Evolutionary conservation across 805 yeast species (phyloP).

Genomic region (Danielia reshetovae): DNA sequence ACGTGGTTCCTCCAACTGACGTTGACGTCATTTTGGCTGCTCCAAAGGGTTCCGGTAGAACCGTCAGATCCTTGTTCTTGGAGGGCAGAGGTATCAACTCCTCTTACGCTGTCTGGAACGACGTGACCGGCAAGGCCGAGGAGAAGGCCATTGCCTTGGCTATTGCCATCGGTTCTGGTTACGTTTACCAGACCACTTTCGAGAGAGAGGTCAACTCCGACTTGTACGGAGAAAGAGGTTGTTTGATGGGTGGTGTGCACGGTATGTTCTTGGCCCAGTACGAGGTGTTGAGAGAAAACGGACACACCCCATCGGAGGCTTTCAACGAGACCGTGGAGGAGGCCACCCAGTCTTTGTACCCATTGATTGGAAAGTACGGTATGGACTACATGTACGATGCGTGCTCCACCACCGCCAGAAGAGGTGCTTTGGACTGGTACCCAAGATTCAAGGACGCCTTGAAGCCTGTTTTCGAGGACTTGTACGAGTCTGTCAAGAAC

Average conservation of each 20-base stretch:
- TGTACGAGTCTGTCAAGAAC: conserved; percentile 91
- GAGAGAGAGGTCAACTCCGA: conserved; percentile 99
- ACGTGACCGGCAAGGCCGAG: conserved; percentile 97
- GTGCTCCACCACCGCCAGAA: conserved; percentile 99
- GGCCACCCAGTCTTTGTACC: conserved; percentile 99
- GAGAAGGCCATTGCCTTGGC: conserved; percentile 98
- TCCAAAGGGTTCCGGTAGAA: conserved; percentile 99
- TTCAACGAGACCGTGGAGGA: conserved; percentile 99
- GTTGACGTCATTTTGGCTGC: conserved; percentile 98
- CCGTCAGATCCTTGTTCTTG: conserved; percentile 98
- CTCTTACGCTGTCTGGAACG: conserved; percentile 99
- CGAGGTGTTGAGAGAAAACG: conserved; percentile 99
- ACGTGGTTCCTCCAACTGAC: conserved; percentile 92
- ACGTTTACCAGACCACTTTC: conserved; percentile 99
- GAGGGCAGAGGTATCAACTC: conserved; percentile 99
- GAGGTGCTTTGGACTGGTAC: conserved; percentile 99
- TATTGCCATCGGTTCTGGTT: conserved; percentile 99
- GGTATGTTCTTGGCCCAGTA: conserved; percentile 99
- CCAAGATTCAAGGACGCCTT: conserved; percentile 98
- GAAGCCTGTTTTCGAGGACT: conserved; percentile 96
- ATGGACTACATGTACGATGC: conserved; percentile 99
- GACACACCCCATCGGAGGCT: conserved; percentile 99
- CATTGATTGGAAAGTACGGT: conserved; percentile 98
- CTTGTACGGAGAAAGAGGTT: conserved; percentile 99
- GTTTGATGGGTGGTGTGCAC: conserved; percentile 99